These are phyloP conservation scores for Acanthamoeba pearcei DNA, from an alignment of 208 protist genomes.

Conservation along the genomic window DNA sequence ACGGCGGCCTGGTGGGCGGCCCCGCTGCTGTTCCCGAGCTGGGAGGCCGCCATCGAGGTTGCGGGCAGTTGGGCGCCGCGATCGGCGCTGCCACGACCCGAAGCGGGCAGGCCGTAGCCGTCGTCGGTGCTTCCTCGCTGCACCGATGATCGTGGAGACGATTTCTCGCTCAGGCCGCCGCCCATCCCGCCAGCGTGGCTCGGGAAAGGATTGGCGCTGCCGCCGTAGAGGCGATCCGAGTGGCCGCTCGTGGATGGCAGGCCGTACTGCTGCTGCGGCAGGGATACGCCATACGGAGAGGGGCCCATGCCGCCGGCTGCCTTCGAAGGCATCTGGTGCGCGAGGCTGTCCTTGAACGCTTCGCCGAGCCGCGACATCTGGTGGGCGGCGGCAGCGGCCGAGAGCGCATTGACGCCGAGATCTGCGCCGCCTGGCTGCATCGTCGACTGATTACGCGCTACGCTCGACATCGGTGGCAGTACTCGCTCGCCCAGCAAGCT, in stretches of 20 bases:
- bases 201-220: constrained; percentile 1
- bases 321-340: not conserved
- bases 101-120: not conserved
- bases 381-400: constrained; percentile 14
- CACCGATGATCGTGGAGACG: not conserved
- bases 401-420: constrained; percentile 4
- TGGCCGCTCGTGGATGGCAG: not conserved
- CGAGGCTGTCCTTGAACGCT: constrained; percentile 20
- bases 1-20: not conserved
- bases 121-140: not conserved
- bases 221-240: constrained; percentile 50
- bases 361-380: constrained; percentile 38
- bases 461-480: constrained; percentile 29
- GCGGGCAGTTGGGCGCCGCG: not conserved
- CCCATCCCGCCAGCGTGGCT: not conserved
- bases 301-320: not conserved
- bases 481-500: not conserved
- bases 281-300: not conserved
- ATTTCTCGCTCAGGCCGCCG: not conserved
- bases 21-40: no score
- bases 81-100: not conserved
- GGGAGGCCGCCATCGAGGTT: not conserved
- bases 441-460: not conserved
- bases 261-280: constrained; percentile 8
- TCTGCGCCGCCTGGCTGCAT: not conserved